These are phyloP conservation scores for Hypoxylon sp. DNA, from an alignment of 2,329 filamentous ascomycete species.

Conservation along the genomic window DNA sequence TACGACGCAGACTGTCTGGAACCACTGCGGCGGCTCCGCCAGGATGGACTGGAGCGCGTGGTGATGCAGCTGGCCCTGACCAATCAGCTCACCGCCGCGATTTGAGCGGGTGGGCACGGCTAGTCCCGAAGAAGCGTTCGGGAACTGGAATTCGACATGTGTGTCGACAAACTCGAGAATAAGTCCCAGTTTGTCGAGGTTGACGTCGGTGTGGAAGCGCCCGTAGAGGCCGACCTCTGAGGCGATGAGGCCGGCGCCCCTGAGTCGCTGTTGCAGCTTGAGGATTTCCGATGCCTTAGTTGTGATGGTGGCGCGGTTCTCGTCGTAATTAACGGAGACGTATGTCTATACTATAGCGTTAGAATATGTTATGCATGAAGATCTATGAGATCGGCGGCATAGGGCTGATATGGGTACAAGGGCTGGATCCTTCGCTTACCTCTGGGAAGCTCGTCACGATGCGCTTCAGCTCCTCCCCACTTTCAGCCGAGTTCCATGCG, in stretches of 20 bases:
- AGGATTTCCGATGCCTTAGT: conserved; percentile 40
- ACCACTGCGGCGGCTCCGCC: conserved; percentile 56
- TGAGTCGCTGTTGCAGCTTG: conserved; percentile 48
- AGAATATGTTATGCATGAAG: conserved; percentile 10
- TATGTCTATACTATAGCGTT: conserved; percentile 22
- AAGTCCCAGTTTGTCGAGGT: conserved; percentile 34
- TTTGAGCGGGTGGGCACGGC: conserved; percentile 49
- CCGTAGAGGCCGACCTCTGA: conserved; percentile 54
- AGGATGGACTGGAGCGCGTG: conserved; percentile 56
- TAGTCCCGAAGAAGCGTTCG: conserved; percentile 51
- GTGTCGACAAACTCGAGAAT: conserved; percentile 52
- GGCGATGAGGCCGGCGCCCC: conserved; percentile 49
- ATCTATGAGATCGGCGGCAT: conserved; percentile 5
- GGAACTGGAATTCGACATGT: conserved; percentile 53
- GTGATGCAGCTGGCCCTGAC: conserved; percentile 48
- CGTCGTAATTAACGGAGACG: conserved; percentile 56
- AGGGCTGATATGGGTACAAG: not conserved
- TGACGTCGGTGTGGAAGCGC: conserved; percentile 52
- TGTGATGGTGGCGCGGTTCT: conserved; percentile 58
- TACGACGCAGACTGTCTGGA: conserved; percentile 49
- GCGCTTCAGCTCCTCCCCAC: conserved; percentile 39
- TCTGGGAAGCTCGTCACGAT: conserved; percentile 33
- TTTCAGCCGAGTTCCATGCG: conserved; percentile 47
- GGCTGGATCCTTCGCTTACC: conserved; percentile 24
- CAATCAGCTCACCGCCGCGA: conserved; percentile 45